These are phyloP conservation scores for Trifolium repens DNA, from an alignment of 306 rosid genomes.

Conservation along the genomic window DNA sequence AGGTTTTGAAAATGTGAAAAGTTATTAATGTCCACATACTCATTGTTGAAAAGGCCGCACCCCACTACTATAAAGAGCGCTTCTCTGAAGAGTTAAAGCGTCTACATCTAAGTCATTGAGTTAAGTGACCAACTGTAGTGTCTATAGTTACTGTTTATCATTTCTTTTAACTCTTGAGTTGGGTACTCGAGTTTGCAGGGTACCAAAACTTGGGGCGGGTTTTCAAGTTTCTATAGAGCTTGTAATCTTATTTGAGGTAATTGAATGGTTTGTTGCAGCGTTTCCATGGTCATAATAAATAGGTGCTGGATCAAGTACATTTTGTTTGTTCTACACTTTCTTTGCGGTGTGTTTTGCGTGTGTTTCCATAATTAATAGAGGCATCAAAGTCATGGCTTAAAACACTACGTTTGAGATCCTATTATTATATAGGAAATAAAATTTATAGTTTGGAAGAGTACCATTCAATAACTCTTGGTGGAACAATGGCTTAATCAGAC, in stretches of 20 bases:
- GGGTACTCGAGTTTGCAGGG: background rate
- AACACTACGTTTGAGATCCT: background rate
- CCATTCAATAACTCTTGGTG: background rate
- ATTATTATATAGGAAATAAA: background rate
- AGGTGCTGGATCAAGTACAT: background rate
- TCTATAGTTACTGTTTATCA: background rate
- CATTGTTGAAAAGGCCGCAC: background rate
- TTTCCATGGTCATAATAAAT: background rate
- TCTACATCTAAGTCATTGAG: background rate
- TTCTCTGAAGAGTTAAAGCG: background rate
- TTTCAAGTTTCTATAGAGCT: background rate
- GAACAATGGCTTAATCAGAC: background rate
- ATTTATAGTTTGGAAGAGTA: background rate
- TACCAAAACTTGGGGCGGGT: background rate
- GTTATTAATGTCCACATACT: background rate
- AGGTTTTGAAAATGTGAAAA: background rate
- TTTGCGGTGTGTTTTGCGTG: background rate
- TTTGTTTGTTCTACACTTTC: background rate
- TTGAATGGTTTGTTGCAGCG: background rate
- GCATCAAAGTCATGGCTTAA: background rate
- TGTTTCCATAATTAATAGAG: background rate
- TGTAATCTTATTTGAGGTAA: constrained; percentile 2
- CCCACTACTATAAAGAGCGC: background rate
- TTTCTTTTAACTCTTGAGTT: background rate
- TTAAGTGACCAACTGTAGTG: background rate